Base-by-base conservation (phyloP, 2,329 filamentous ascomycete species). In the Phyllachora maydis region DNA sequence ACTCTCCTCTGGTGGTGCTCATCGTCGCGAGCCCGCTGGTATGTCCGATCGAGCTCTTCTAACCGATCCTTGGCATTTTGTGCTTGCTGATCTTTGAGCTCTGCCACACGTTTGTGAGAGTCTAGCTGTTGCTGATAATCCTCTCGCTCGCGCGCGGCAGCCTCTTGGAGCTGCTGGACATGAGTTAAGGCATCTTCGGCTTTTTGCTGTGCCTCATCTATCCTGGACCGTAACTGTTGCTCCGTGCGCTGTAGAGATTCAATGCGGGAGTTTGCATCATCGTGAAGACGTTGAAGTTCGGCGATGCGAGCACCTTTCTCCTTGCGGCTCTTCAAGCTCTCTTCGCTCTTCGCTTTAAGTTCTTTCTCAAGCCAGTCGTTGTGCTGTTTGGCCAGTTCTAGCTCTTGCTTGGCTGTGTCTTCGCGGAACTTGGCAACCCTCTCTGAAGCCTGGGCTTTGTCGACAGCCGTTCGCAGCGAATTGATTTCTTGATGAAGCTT, bases 331-430 rank as follows among this genome's bases (percentile, higher is more conserved):
- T 83, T 92, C 34, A 85, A 65, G 22, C 81, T 70, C 42, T 98
- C 88, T 6, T 72, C 66, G 30, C 66, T 73, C 51, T 92, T 91
- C 1, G 78, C 83, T 53, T 91, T 85, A 12, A 95, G 62, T 46
- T 98, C 88, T 19, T 62, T 70, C 40, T 93, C 81, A 26, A 88
- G 74, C 77, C 82, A 98, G 37, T 95, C 85, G 33, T 79, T 78
- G 51, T 82, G 92, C 39, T 75, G 76, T 43, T 81, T 82, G 11
- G 85, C 68, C 26, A 90, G 59, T 19, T 91, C 81, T 17, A 95
- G 61, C 45, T 95, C 83, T 45, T 93, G 83, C 45, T 88, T 72
- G 8, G 95, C 55, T 15, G 71, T 76, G 41, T 93, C 81, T 44
- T 93, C 82, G 32, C 78, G 73, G 54, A 91, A 93, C 38, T 82